phyloP scores from a whole-genome alignment of 495 filamentous ascomycete genomes.

The Aspergillus avenaceus region DNA sequence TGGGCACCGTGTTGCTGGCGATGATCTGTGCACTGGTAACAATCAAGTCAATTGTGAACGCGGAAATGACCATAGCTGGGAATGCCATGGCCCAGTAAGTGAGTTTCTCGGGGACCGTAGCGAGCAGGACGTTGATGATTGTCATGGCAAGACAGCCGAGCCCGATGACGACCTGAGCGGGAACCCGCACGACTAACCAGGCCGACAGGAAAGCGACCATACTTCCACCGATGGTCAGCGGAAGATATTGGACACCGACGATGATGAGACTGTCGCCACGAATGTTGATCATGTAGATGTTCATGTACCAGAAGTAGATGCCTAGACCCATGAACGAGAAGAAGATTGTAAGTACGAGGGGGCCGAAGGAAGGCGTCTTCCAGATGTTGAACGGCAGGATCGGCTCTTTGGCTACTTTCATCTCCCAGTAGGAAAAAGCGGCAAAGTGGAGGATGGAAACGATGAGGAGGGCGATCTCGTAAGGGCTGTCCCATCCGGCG shows the following conservation, averaged over 20 bases:
- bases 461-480: neutral
- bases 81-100: neutral
- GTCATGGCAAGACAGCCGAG: neutral
- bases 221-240: neutral
- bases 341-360: neutral
- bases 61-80: neutral
- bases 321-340: neutral
- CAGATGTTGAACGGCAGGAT: neutral
- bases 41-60: neutral
- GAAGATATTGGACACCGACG: neutral
- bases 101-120: neutral
- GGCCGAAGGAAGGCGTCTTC: neutral
- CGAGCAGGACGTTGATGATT: neutral
- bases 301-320: neutral
- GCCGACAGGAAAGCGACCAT: neutral
- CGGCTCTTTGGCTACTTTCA: neutral
- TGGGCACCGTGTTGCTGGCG: neutral
- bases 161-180: neutral
- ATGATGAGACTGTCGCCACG: neutral
- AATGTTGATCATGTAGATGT: neutral
- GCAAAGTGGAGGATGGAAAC: neutral
- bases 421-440: neutral
- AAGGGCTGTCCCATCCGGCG: neutral
- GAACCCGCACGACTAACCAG: neutral
- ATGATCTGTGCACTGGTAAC: neutral